phyloP scores from a whole-genome alignment of 2,329 filamentous ascomycete species.

The Zymoseptoria pseudotritici region DNA sequence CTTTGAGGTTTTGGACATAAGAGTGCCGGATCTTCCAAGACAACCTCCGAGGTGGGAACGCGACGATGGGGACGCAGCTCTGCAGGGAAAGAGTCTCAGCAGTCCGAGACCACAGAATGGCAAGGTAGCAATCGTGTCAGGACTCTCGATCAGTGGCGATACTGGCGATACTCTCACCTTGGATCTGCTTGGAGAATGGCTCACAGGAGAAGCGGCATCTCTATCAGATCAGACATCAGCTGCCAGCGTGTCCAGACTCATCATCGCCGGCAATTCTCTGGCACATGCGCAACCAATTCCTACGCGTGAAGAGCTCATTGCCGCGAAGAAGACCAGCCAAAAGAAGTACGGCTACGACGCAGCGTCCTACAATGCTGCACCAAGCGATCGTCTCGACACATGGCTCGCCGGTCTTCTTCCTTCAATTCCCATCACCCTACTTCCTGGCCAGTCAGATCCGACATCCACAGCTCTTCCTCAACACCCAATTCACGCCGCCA shows the following conservation, averaged over 20 bases:
- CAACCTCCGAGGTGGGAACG: slow-evolving; percentile 76
- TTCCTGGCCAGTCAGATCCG: slow-evolving; percentile 78
- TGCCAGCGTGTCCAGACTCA: slow-evolving; percentile 68
- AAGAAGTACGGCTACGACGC: slow-evolving; percentile 96
- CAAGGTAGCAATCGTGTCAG: slow-evolving; percentile 84
- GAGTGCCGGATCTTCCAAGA: slow-evolving; percentile 75
- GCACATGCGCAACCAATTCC: slow-evolving; percentile 41
- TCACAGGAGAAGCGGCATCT: slow-evolving; percentile 72
- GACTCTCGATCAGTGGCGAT: slow-evolving; percentile 71
- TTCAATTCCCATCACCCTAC: slow-evolving; percentile 76
- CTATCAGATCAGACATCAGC: slow-evolving; percentile 52
- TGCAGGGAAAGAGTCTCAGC: slow-evolving; percentile 30
- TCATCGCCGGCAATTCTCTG: slow-evolving; percentile 89
- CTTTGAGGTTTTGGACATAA: slow-evolving; percentile 84
- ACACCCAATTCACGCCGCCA: slow-evolving; percentile 84
- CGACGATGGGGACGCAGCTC: slow-evolving; percentile 41
- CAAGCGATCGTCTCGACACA: slow-evolving; percentile 73
- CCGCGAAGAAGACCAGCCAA: slow-evolving; percentile 41
- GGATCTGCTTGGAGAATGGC: slow-evolving; percentile 74
- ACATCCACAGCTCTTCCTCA: slow-evolving; percentile 87
- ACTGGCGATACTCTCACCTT: slow-evolving; percentile 68
- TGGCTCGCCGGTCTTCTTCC: slow-evolving; percentile 77
- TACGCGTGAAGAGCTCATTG: slow-evolving; percentile 38
- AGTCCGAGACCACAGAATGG: slow-evolving; percentile 43
- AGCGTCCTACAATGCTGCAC: slow-evolving; percentile 75